Conservation (phyloP, 495 filamentous ascomycete species). For the Tuber indicum region DNA sequence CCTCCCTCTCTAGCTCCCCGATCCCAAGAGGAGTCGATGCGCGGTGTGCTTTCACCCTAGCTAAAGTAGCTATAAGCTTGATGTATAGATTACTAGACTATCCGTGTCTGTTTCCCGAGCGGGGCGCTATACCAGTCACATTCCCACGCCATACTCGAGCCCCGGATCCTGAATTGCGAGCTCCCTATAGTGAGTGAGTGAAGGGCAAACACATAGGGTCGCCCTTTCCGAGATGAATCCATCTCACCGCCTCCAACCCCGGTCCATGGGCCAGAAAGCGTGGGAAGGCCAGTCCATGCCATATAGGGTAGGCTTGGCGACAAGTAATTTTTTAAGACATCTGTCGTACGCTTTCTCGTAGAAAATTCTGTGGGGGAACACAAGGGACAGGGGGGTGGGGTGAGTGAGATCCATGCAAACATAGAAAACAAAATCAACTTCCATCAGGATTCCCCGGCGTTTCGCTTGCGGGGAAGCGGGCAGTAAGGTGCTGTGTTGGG, state of each 20-base stretch:
- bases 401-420: neutral
- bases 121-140: neutral
- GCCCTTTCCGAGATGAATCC: constrained; percentile 7
- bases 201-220: neutral
- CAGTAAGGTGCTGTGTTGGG: constrained; percentile 12
- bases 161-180: neutral
- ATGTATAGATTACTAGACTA: neutral
- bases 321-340: neutral
- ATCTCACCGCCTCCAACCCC: constrained; percentile 9
- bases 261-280: constrained; percentile 8
- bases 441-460: constrained; percentile 22
- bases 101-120: neutral
- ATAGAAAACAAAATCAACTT: neutral
- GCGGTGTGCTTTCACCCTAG: neutral
- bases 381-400: neutral
- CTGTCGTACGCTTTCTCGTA: constrained; percentile 17
- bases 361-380: neutral
- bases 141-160: neutral
- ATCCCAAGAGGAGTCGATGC: neutral
- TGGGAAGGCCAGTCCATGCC: neutral
- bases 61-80: neutral
- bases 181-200: neutral
- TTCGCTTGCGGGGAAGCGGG: constrained; percentile 24
- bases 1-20: neutral
- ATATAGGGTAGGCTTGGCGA: neutral